Evolutionary conservation across 768 basidiomycete species (phyloP), one percentile per base, ranked within the genome.

Genomic region (Mycena filopes): DNA sequence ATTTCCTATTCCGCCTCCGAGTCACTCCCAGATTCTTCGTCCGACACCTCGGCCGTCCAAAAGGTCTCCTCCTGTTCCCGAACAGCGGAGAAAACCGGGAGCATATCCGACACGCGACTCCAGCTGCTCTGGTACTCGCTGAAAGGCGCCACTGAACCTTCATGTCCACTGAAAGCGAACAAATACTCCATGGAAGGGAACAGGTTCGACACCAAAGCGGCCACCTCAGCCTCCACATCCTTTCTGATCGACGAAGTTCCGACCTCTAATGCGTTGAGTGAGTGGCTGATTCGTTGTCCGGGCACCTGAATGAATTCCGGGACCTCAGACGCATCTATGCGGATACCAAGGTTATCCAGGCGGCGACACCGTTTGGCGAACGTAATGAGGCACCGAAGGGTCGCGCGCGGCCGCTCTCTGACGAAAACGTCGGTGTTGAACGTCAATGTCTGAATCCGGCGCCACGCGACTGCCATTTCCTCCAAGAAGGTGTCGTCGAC

Each of bases 191-290:
- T 21, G 0, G 26, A 6, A 20, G 53, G 40, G 16, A 66, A 66
- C 20, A 66, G 29, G 42, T 66, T 60, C n/a, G 65, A 66, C 5
- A 66, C 20, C 48, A 60, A 66, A 15, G 65, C 65, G 16, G 65
- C 65, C 9, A 51, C 40, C 3, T 21, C n/a, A 11, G 46, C 26
- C 31, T 31, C 28, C 29, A 26, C 23, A 7, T 2, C 12, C 1
- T 36, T 6, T 15, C 29, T 11, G 7, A 66, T 56, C 20, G 54
- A 47, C 29, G 59, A 66, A 6, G 47, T 56, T 54, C 65, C 65
- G 6, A 66, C 65, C 3, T 60, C 13, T 26, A 66, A 31, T 18
- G 46, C 13, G 11, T 56, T 16, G 10, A 66, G 54, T 7, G 4
- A 6, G 23, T 50, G 46, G 13, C 16, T 3, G 31, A 60, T 56